Conservation (phyloP, 2,329 filamentous ascomycete genomes). For the Colletotrichum liaoningense region DNA sequence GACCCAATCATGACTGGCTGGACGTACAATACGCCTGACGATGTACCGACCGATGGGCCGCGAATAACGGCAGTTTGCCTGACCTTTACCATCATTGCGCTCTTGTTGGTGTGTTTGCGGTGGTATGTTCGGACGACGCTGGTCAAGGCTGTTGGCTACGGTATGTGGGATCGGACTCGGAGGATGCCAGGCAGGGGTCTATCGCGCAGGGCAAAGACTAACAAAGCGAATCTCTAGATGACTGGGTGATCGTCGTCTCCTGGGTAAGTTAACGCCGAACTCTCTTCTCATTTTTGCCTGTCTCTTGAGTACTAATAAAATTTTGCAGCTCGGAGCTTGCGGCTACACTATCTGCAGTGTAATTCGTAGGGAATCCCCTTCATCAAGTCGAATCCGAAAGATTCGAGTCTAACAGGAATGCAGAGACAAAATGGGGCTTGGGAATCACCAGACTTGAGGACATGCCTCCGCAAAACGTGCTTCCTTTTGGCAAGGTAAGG, state of each 20-base stretch:
- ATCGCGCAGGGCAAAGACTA: slow-evolving; percentile 1
- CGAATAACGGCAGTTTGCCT: slow-evolving; percentile 44
- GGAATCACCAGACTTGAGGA: slow-evolving; percentile 48
- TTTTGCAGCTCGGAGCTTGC: slow-evolving; percentile 41
- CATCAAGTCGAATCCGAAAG: no score
- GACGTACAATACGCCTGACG: slow-evolving; percentile 48
- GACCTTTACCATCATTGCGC: slow-evolving; percentile 44
- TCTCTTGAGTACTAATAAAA: neutral
- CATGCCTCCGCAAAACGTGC: slow-evolving; percentile 50
- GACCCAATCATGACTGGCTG: slow-evolving; percentile 45
- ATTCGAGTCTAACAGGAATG: no score
- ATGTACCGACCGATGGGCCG: slow-evolving; percentile 48
- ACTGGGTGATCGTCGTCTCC: slow-evolving; percentile 37
- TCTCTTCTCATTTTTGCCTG: neutral
- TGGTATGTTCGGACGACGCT: slow-evolving; percentile 47
- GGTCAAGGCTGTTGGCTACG: slow-evolving; percentile 47
- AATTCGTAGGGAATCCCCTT: slow-evolving; percentile 43
- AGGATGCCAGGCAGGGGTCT: neutral
- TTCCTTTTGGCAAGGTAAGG: slow-evolving; percentile 48
- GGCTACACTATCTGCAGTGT: slow-evolving; percentile 49
- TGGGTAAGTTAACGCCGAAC: slow-evolving; percentile 40
- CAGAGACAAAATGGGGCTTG: slow-evolving; percentile 57
- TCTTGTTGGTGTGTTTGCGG: slow-evolving; percentile 45
- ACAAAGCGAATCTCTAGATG: slow-evolving; percentile 23
- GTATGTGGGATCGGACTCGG: slow-evolving; percentile 6